These are phyloP conservation scores for Entonaema liquescens DNA, from an alignment of 495 filamentous ascomycete genomes.

Conservation along the genomic window DNA sequence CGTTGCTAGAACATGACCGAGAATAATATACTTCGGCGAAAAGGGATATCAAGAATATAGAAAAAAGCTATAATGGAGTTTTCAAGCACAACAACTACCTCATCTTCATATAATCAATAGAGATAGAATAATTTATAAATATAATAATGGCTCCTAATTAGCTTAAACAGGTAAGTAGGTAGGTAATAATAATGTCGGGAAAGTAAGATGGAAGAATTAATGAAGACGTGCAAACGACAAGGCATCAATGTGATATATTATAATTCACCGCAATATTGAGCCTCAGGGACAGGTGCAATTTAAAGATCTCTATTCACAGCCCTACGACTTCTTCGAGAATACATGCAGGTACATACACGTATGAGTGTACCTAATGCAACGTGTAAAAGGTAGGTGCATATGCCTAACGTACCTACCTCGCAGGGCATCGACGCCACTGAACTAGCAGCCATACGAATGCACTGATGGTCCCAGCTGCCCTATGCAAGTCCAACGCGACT, in stretches of 20 bases:
- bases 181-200: not conserved
- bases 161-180: not conserved
- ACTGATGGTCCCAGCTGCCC: not conserved
- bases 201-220: not conserved
- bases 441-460: not conserved
- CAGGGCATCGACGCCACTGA: not conserved
- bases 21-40: not conserved
- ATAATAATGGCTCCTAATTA: not conserved
- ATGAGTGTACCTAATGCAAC: not conserved
- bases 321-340: not conserved
- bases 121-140: not conserved
- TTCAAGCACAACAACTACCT: not conserved
- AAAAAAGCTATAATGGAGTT: not conserved
- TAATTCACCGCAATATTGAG: not conserved
- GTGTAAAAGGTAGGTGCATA: not conserved
- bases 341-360: constrained; percentile 1
- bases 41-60: not conserved
- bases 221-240: not conserved
- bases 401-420: not conserved
- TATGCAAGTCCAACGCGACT: constrained; percentile 10
- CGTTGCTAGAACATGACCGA: not conserved
- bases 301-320: not conserved
- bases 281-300: not conserved
- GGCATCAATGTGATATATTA: not conserved
- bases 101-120: not conserved